Base-by-base conservation (phyloP, 2,329 filamentous ascomycete genomes). In the Neocucurbitaria cava region DNA sequence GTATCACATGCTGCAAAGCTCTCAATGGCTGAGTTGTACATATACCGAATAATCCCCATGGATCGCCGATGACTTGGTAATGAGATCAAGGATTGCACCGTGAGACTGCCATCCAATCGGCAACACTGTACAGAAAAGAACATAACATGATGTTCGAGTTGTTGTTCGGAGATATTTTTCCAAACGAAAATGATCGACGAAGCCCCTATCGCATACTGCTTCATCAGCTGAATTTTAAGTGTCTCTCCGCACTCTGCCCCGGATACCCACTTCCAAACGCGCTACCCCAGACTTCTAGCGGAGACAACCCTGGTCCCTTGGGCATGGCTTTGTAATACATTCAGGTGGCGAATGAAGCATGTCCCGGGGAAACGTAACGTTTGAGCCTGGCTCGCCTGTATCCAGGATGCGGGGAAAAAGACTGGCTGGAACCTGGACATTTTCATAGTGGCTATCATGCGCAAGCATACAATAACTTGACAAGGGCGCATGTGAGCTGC, bases 251-350 rank as follows among this genome's bases (percentile, higher is more conserved):
- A 45, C 26, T 44, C 38, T 41, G 8, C 7, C 17, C 15, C 49
- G 49, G 42, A 52, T 41, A 52, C 42, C 42, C 35, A 52, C 42
- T 24, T 52, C 49, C 49, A 38, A 23, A 11, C 10, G 11, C 24
- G 35, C 20, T 21, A 39, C 17, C 36, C 18, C 17, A 39, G 2
- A 13, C 5, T 21, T 39, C 15, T 15, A 15, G 20, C 36, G 20
- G n/a, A 39, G 6, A 21, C 23, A 10, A 18, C 15, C 17, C 18
- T 10, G 8, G 36, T 13, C 36, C 31, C 31, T 35, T 13, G 10
- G 30, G 30, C 30, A 11, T 31, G 4, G 3, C 3, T 31, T 11
- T 31, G 9, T 3, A 3, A 11, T 11, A 10, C 9, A 31, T 15
- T 31, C 13, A 3, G 30, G 4, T 11, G 30, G 4, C 1, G 30